These are phyloP conservation scores for Cornus suecica DNA, from an alignment of 148 eudicot genomes.

Conservation along the genomic window DNA sequence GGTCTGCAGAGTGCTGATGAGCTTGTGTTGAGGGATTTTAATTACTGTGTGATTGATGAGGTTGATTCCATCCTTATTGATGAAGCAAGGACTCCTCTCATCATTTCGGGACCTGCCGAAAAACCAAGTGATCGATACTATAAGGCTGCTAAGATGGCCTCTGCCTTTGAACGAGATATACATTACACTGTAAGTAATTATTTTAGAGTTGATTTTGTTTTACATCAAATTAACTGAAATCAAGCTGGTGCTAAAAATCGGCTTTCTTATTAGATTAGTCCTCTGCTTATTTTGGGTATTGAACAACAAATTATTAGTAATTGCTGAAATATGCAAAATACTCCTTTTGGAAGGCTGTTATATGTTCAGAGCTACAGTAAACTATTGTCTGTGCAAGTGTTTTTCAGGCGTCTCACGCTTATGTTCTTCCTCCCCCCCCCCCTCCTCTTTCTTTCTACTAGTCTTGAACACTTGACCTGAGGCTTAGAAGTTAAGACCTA, in stretches of 20 bases:
- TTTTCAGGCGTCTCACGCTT: too few species aligned
- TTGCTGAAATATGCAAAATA: neutral
- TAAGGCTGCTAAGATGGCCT: slow-evolving; percentile 96
- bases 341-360: slow-evolving; percentile 8
- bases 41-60: slow-evolving; percentile 96
- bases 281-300: neutral
- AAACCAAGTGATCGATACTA: slow-evolving; percentile 98
- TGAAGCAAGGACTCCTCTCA: slow-evolving; percentile 99
- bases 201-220: neutral
- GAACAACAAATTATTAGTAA: neutral
- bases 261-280: neutral
- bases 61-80: slow-evolving; percentile 98
- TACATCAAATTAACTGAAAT: too few species aligned
- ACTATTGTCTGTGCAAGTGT: neutral
- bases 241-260: neutral
- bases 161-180: slow-evolving; percentile 90
- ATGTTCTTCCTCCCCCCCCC: too few species aligned
- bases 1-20: slow-evolving; percentile 80
- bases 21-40: slow-evolving; percentile 85
- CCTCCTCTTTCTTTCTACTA: too few species aligned
- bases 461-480: too few species aligned
- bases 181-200: slow-evolving; percentile 79
- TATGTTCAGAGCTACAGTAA: neutral
- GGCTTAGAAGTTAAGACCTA: too few species aligned
- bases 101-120: slow-evolving; percentile 98